Evolutionary conservation across 106 monocot species (phyloP).

Genomic region (Agapanthus africanus): DNA sequence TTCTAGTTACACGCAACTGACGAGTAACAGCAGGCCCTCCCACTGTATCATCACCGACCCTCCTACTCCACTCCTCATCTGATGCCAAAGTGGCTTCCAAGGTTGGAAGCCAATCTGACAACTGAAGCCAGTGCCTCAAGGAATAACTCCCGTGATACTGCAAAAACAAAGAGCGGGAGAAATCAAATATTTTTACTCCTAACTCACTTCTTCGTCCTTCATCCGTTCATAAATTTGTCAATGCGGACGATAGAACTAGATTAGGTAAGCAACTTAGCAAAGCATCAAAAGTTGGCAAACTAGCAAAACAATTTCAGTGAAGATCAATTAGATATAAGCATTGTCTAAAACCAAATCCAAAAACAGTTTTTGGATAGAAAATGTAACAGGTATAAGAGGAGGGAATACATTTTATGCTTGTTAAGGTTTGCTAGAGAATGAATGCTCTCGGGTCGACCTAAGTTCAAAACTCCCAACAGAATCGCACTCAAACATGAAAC

Average conservation of each 20-base stretch:
- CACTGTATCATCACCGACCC: slow-evolving; percentile 75
- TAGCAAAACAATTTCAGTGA: neutral
- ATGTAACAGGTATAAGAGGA: too few relatives aligned
- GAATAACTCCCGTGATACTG: slow-evolving; percentile 99
- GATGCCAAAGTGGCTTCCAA: slow-evolving; percentile 80
- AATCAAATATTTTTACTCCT: too few relatives aligned
- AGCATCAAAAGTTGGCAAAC: too few relatives aligned
- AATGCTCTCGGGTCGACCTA: too few relatives aligned
- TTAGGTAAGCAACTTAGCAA: too few relatives aligned
- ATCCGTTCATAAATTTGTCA: too few relatives aligned
- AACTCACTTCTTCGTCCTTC: too few relatives aligned
- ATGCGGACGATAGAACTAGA: too few relatives aligned
- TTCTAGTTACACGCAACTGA: slow-evolving; percentile 71
- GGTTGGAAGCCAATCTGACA: slow-evolving; percentile 91
- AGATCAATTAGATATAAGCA: neutral
- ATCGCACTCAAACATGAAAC: too few relatives aligned
- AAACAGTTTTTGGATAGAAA: neutral
- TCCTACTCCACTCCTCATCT: slow-evolving; percentile 84
- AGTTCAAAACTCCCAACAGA: too few relatives aligned
- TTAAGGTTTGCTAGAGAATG: too few relatives aligned
- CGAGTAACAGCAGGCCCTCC: slow-evolving; percentile 93
- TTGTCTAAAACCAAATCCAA: neutral
- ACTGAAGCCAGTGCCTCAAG: slow-evolving; percentile 82
- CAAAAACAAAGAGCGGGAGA: slow-evolving; percentile 12
- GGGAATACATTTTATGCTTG: too few relatives aligned